Evolutionary conservation across 768 basidiomycete species (phyloP).

Genomic region (Coprinellus aureogranulatus): DNA sequence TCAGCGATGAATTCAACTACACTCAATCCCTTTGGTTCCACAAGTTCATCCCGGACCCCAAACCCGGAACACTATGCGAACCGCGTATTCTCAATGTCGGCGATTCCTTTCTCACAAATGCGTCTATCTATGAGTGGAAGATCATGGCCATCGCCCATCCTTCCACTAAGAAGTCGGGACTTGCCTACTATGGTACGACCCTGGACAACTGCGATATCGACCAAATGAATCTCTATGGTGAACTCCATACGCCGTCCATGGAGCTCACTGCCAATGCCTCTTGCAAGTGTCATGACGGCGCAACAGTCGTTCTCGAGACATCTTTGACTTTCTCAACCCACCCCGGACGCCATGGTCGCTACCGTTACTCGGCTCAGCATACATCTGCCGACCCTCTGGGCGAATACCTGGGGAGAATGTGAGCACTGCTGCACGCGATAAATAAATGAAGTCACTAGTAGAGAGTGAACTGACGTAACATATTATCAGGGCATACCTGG

Average conservation of each 20-base stretch:
- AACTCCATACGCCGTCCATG: too few species aligned
- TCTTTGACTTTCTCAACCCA: too few species aligned
- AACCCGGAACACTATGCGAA: constrained; percentile 20
- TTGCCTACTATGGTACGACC: constrained; percentile 18
- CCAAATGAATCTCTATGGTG: constrained; percentile 15
- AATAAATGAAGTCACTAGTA: too few species aligned
- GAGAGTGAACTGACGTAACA: not conserved
- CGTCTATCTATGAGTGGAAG: constrained; percentile 20
- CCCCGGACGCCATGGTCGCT: too few species aligned
- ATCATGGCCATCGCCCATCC: constrained; percentile 14
- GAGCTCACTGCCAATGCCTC: too few species aligned
- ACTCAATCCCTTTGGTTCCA: constrained; percentile 19
- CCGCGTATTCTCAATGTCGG: constrained; percentile 19
- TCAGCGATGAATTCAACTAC: constrained; percentile 18
- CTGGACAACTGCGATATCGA: constrained; percentile 21
- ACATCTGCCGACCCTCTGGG: too few species aligned
- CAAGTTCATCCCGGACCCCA: not conserved
- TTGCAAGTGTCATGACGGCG: too few species aligned
- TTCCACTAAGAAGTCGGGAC: constrained; percentile 15
- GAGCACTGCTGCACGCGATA: too few species aligned
- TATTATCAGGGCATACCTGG: not conserved
- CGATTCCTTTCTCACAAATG: constrained; percentile 20
- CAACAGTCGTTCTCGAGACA: too few species aligned
- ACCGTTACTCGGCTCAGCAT: too few species aligned
- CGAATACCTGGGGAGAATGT: too few species aligned